Base-by-base conservation (phyloP, 179 eudicot genomes). In the Nepenthes alata region DNA sequence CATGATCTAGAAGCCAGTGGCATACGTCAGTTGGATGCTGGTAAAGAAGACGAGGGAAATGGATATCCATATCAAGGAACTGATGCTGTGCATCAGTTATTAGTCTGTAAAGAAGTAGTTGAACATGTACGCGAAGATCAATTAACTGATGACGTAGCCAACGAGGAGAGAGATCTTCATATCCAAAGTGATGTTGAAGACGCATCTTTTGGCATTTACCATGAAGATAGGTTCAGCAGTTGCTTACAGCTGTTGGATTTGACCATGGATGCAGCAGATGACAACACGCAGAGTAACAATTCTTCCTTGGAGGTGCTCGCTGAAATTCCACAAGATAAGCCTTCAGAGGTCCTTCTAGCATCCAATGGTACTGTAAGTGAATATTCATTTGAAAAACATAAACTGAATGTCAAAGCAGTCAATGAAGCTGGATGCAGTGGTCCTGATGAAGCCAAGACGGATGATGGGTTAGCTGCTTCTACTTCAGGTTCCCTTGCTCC, bases 181-280 rank as follows among this genome's bases (percentile, higher is more conserved):
- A 55, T 67, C 48, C 48, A 60, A 16, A 63, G 65, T 58, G 72
- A 75, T 73, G 25, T 37, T 38, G 80, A 79, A 59, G 76, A 65
- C 59, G 62, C 72, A 59, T 67, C 77, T 65, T 60, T 63, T 58
- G 51, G 70, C 57, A 50, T 67, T 37, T 70, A 65, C 47, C 77
- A 64, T 58, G 76, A 62, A n/a, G 91, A 89, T 56, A 66, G 72
- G 47, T 91, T 80, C 58, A 71, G 69, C 54, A 88, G 97, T 74
- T 85, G 97, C 72, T 73, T 88, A 74, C 79, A 75, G 63, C 69
- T 79, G 47, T 45, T 58, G 70, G 81, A 77, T 64, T 61, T 70
- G 51, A 48, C 61, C 25, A 41, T 54, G 60, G 15, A 39, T 44
- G 35, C 63, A 1, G 65, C 39, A n/a, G 55, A 54, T 60, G 73